These are phyloP conservation scores for Nicotiana benthamiana DNA, from an alignment of 257 asterid species.

Conservation along the genomic window DNA sequence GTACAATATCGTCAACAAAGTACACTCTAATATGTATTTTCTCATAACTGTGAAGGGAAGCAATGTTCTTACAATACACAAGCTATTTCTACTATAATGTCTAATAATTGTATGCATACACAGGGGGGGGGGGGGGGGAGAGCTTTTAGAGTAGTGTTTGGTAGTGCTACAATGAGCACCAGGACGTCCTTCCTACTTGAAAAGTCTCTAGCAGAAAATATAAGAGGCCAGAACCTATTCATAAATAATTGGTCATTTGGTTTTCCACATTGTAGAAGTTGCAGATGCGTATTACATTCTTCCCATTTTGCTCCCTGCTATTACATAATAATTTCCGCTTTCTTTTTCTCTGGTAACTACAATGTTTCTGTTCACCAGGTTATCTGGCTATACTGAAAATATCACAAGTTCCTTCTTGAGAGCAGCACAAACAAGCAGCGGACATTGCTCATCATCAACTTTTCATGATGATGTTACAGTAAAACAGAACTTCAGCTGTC, in stretches of 20 bases:
- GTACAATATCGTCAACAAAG: background rate
- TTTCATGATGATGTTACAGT: background rate
- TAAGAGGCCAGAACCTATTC: background rate
- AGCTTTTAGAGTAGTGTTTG: background rate
- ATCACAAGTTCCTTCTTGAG: background rate
- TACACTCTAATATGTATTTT: background rate
- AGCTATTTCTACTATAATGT: background rate
- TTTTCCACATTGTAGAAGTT: background rate
- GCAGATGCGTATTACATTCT: background rate
- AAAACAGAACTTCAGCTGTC: background rate
- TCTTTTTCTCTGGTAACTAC: background rate
- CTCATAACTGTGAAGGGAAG: background rate
- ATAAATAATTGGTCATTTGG: background rate
- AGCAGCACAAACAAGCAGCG: background rate
- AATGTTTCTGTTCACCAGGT: background rate
- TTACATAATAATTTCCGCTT: background rate
- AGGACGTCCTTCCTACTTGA: background rate
- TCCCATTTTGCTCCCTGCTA: background rate
- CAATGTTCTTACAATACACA: background rate
- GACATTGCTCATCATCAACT: background rate
- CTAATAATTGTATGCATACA: background rate
- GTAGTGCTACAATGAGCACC: background rate
- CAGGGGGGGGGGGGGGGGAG: background rate
- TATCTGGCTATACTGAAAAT: background rate
- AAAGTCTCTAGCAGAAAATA: background rate